These are phyloP conservation scores for Kregervanrija pseudodelftensis DNA, from an alignment of 805 yeast species.

Conservation along the genomic window DNA sequence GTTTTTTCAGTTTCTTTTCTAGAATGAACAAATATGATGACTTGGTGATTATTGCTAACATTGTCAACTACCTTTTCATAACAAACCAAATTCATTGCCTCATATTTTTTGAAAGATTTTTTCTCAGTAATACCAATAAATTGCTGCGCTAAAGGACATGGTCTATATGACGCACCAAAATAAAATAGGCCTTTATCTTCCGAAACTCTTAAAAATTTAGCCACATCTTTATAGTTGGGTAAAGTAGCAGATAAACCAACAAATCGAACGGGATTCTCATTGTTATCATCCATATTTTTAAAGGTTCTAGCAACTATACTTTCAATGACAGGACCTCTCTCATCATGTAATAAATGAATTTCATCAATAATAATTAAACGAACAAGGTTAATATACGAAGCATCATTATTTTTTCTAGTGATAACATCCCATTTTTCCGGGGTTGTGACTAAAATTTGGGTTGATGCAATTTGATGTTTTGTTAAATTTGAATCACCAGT, in stretches of 20 bases:
- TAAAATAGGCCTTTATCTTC: constrained; percentile 56
- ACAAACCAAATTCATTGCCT: constrained; percentile 88
- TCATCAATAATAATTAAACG: constrained; percentile 80
- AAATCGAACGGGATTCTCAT: constrained; percentile 45
- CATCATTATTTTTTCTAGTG: constrained; percentile 72
- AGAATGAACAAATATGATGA: constrained; percentile 88
- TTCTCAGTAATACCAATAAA: constrained; percentile 84
- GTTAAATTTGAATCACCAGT: constrained; percentile 86
- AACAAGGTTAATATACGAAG: constrained; percentile 57
- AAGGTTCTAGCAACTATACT: constrained; percentile 74
- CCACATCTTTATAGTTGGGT: constrained; percentile 85
- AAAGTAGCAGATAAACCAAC: constrained; percentile 90
- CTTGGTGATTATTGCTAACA: constrained; percentile 59
- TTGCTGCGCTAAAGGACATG: constrained; percentile 87
- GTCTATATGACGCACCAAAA: constrained; percentile 79
- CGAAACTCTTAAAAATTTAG: constrained; percentile 66
- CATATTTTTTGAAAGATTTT: constrained; percentile 65
- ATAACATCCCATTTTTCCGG: constrained; percentile 98
- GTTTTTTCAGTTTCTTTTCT: constrained; percentile 86
- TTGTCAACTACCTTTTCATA: constrained; percentile 70
- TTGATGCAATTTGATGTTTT: constrained; percentile 63
- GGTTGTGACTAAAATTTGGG: constrained; percentile 84
- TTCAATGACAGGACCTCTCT: constrained; percentile 92
- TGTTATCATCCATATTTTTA: constrained; percentile 38
- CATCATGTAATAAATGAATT: constrained; percentile 86